Evolutionary conservation across 2,329 filamentous ascomycete genomes (phyloP), one percentile per base, ranked within the genome.

Genomic region (Triangularia setosa): DNA sequence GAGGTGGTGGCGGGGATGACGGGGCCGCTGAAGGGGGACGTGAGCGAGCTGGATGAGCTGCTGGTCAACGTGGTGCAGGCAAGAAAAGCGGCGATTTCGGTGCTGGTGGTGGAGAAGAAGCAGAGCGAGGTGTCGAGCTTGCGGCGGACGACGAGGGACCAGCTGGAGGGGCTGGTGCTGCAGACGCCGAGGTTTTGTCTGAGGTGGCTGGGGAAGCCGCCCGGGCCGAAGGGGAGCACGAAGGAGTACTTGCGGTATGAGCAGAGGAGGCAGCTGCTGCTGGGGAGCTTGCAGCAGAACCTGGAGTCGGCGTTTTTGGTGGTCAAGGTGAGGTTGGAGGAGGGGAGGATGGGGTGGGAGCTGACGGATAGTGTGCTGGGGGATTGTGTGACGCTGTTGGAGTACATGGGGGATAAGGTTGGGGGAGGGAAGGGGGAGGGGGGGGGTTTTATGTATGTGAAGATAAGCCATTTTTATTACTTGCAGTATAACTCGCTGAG

Each of bases 391-490:
- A 75, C 76, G 6, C 76, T 90, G 14, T 74, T 89, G 9, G 82
- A 86, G 33, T 78, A 80, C 59, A 77, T 87, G 54, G 80, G 81
- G 4, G 77, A 82, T 60, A 64, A 72, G n/a, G 72, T 69, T 59
- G 64, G 71, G 6, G 59, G 69, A 18, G 76, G 75, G 7, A 68
- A 75, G 21, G 69, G 73, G n/a, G 79, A 78, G 7, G 68, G 75
- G 21, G 69, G 73, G n/a, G 79, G 78, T 1, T 25, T 23, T 11
- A 86, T 87, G 68, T 80, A 85, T 63, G 82, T 89, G 66, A 90
- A 88, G 70, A 84, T 92, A 25, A 92, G 90, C 0, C 88, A 90
- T 69, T 80, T 90, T 2, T 91, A 91, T 72, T 92, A 88, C 73
- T 79, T 86, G n/a, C 80, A 85, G 57, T 86, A 87, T 71, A 76